These are phyloP conservation scores for Skeletonema potamos DNA, from an alignment of 108 stramenopile species.

Conservation along the genomic window DNA sequence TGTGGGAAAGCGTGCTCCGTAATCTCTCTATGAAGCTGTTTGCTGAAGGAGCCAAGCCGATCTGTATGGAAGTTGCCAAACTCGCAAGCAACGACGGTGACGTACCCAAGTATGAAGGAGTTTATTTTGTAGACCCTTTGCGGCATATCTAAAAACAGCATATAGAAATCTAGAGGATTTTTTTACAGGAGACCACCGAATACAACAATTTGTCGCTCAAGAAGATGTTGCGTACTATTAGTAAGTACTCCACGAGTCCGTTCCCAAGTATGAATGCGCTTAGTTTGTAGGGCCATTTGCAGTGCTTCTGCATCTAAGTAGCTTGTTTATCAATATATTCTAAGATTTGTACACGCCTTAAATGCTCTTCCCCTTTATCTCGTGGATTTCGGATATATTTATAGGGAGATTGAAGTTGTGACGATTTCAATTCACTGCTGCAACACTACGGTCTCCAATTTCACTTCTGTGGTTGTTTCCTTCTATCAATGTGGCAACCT, in stretches of 20 bases:
- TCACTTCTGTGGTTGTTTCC: slow-evolving; percentile 31
- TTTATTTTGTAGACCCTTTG: background rate
- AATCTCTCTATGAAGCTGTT: background rate
- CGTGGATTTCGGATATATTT: too few species aligned
- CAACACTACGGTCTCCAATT: slow-evolving; percentile 27
- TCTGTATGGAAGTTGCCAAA: background rate
- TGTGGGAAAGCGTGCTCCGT: slow-evolving; percentile 2
- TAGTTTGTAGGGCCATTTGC: background rate
- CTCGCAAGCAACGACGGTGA: background rate
- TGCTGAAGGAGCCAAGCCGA: background rate
- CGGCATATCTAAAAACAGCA: background rate
- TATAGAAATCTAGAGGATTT: too few species aligned
- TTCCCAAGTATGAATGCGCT: background rate
- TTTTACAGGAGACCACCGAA: too few species aligned
- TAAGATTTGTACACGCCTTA: background rate
- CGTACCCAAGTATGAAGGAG: background rate
- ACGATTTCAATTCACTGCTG: slow-evolving; percentile 7
- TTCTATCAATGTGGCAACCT: slow-evolving; percentile 34
- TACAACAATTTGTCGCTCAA: too few species aligned
- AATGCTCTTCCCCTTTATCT: background rate
- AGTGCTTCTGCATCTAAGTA: background rate
- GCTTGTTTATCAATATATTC: background rate
- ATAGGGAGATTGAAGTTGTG: background rate
- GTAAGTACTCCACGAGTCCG: too few species aligned
- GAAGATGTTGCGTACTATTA: too few species aligned